Evolutionary conservation across 2,329 filamentous ascomycete genomes (phyloP), one percentile per base, ranked within the genome.

Genomic region (Cryphonectria carpinicola): DNA sequence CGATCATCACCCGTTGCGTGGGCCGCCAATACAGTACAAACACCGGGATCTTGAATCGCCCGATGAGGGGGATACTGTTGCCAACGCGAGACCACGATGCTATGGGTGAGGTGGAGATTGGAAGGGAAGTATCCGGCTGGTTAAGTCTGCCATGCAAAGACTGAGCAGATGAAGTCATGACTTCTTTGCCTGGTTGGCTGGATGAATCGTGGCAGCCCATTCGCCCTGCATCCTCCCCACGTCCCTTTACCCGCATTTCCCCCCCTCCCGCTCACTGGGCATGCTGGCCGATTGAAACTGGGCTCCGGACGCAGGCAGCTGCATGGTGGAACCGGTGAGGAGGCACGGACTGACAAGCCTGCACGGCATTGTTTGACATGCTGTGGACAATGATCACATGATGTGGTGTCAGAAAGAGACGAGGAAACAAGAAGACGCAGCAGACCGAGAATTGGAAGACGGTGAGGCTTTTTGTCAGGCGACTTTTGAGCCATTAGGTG

Each of bases 81-180:
- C 46, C 46, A 49, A 49, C 22, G 46, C 46, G 46, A 28, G 25
- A 17, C 52, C 52, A 32, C 52, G 52, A 56, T 56, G 52, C n/a
- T 28, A 28, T 25, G 52, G 52, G 13, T 1, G 4, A 32, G 32
- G 32, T 3, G 32, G 52, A 19, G 54, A 32, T 8, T 19, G 54
- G 54, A 19, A 35, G 25, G n/a, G 11, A 28, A 17, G 28, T 19
- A 32, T 56, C 25, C 52, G 52, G 25, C 52, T 28, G 52, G 52
- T 17, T 2, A 13, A 14, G 49, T 32, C 52, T 56, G 13, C 25
- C 52, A 17, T 25, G 14, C 25, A 56, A 28, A 28, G 5, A 32
- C 46, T 1, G 22, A 52, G 46, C 46, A 58, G 54, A 58, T 58
- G 54, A 58, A 58, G 54, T 58, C 54, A 58, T 58, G 54, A 35